Conservation (phyloP, 495 filamentous ascomycete genomes). For the Neurospora pannonica region DNA sequence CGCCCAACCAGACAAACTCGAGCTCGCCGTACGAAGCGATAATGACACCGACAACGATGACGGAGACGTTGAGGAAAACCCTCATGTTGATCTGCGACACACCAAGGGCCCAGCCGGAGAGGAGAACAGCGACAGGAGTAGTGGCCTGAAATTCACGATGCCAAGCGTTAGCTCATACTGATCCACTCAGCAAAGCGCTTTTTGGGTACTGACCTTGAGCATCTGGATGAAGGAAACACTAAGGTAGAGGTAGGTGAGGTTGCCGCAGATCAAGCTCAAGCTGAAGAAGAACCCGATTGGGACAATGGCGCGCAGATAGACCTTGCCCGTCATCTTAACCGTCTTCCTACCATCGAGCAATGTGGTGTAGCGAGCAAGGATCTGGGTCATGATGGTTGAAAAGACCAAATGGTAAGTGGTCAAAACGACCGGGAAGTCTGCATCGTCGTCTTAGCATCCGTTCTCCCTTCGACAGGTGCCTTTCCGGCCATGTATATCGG, state of each 20-base stretch:
- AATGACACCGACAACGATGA: constrained; percentile 83
- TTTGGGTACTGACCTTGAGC: constrained; percentile 61
- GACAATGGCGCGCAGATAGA: constrained; percentile 85
- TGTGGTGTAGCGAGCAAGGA: constrained; percentile 75
- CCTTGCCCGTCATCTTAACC: constrained; percentile 86
- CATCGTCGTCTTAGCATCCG: constrained; percentile 11
- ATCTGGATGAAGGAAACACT: constrained; percentile 96
- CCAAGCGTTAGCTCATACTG: constrained; percentile 14
- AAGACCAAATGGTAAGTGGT: constrained; percentile 91
- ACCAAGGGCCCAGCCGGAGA: constrained; percentile 75
- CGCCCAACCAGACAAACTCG: constrained; percentile 77
- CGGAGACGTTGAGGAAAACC: constrained; percentile 73
- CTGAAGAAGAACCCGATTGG: constrained; percentile 91
- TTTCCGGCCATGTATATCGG: background rate
- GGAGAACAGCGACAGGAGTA: constrained; percentile 78
- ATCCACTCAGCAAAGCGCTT: background rate
- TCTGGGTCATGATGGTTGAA: constrained; percentile 82
- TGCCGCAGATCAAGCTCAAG: constrained; percentile 88
- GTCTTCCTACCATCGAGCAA: constrained; percentile 82
- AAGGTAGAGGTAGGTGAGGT: constrained; percentile 86
- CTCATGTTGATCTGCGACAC: constrained; percentile 68
- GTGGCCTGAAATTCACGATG: constrained; percentile 51
- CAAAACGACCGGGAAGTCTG: constrained; percentile 61
- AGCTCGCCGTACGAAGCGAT: constrained; percentile 90
- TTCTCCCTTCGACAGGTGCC: background rate